Base-by-base conservation (phyloP, 768 basidiomycete species). In the Neoboletus subvelutipes region DNA sequence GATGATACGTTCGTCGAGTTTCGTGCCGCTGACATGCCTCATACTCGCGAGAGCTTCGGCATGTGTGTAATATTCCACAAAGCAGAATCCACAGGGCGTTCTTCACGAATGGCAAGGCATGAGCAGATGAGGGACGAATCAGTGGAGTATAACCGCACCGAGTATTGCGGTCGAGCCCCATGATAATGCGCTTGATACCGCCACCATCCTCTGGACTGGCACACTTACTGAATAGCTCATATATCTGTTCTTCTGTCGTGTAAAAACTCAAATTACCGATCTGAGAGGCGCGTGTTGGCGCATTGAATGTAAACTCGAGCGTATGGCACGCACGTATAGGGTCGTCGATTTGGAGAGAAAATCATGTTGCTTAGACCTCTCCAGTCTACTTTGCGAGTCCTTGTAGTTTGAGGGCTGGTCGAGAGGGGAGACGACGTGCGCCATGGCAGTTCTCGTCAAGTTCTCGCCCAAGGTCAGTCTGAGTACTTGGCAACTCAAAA, bases 371-470 rank as follows among this genome's bases (percentile, higher is more conserved):
- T 73, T 86, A 63, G 83, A 80, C 60, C 90, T 80, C 76, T 97
- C 89, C 51, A 94, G 76, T 54, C 88, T 83, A 39, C 81, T 78
- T 74, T 95, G 90, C 15, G 92, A 95, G 75, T 99, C 96, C 71
- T 94, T 93, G 77, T 99, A 99, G 72, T 94, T 93, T 6, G 94
- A 97, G 45, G 94, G 95, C 72, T 93, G 90, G 76, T 98, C 96
- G 63, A 98, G 81, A 34, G 88, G 74, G 29, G 81, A 68, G 46
- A 96, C 87, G 64, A 96, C 87, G 78, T 95, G 88, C 42, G 94
- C 85, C 94, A 92, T 92, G 71, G 64, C 68, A 64, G 65, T 69
- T 57, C 39, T 46, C 45, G 45, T 31, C 48, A 20, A 40, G 26
- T 29, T 28, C 46, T 50, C 8, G 28, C 22, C 34, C 29, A 28